A percentile compares a stretch with the other conserved stretches of the same genome.
Evolutionary conservation across 805 yeast genomes (phyloP).

Genomic region (Saturnispora zaruensis): DNA sequence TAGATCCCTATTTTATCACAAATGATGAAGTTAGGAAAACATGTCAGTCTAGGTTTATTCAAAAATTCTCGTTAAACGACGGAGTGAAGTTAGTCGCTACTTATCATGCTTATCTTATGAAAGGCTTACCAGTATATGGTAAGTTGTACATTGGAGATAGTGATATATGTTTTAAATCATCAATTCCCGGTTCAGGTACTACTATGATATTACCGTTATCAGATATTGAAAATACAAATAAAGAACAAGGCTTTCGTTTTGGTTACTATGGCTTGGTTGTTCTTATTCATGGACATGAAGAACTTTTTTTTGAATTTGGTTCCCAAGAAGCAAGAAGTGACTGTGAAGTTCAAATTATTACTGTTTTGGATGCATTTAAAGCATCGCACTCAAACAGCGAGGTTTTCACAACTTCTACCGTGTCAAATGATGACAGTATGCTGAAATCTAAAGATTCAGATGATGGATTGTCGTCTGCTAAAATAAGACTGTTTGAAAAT

Average conservation of each 20-base stretch:
- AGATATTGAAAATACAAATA: slow-evolving; percentile 63
- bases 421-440: slow-evolving; percentile 9
- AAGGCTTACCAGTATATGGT: slow-evolving; percentile 75
- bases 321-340: slow-evolving; percentile 60
- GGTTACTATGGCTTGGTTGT: slow-evolving; percentile 65
- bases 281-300: slow-evolving; percentile 67
- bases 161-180: slow-evolving; percentile 70
- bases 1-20: slow-evolving; percentile 43
- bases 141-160: slow-evolving; percentile 64
- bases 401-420: background rate
- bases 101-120: slow-evolving; percentile 60
- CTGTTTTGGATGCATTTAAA: slow-evolving; percentile 38
- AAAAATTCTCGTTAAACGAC: slow-evolving; percentile 55
- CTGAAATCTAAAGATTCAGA: slow-evolving; percentile 17
- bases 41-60: slow-evolving; percentile 22
- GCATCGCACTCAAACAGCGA: slow-evolving; percentile 8
- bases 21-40: slow-evolving; percentile 34
- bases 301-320: slow-evolving; percentile 70
- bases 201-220: slow-evolving; percentile 72
- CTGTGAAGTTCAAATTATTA: slow-evolving; percentile 47
- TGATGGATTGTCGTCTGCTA: slow-evolving; percentile 42
- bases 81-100: slow-evolving; percentile 50
- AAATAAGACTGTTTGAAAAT: slow-evolving; percentile 60
- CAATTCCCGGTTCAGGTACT: slow-evolving; percentile 69
- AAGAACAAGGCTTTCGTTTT: slow-evolving; percentile 61